phyloP scores from a whole-genome alignment of 139 green algal genomes.

The Volvox reticuliferus region DNA sequence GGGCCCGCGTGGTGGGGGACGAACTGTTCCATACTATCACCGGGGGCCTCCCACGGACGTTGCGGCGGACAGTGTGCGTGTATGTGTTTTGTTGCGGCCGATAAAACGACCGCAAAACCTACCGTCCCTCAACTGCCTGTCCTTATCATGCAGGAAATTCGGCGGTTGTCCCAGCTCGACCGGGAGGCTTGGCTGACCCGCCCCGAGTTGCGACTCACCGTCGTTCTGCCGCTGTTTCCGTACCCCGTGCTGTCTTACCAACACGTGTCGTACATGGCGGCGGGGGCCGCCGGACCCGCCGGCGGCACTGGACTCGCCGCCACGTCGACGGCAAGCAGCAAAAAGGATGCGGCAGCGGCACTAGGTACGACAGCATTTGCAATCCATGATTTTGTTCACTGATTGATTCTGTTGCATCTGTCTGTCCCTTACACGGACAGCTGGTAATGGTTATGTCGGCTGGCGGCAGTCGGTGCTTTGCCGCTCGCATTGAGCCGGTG shows the following conservation, averaged over 20 bases:
- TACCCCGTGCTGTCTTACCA: slow-evolving; percentile 90
- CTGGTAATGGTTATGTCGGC: too few relatives aligned
- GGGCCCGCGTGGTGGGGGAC: too few relatives aligned
- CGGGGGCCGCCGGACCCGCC: background rate
- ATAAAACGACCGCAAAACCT: background rate
- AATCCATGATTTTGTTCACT: too few relatives aligned
- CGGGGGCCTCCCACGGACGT: too few relatives aligned
- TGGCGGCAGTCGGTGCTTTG: too few relatives aligned
- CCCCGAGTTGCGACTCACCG: slow-evolving; percentile 63
- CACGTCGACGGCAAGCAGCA: background rate
- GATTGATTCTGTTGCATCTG: too few relatives aligned
- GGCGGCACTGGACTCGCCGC: background rate
- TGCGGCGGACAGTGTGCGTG: too few relatives aligned
- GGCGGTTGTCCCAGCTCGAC: background rate
- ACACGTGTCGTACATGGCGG: slow-evolving; percentile 15
- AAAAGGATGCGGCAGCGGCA: background rate
- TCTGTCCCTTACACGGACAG: too few relatives aligned
- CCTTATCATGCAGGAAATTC: background rate
- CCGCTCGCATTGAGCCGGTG: too few relatives aligned
- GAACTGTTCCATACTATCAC: too few relatives aligned
- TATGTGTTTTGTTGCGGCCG: too few relatives aligned
- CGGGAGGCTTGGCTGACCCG: slow-evolving; percentile 5
- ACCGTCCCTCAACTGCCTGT: background rate
- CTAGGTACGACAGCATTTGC: too few relatives aligned
- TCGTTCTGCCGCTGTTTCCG: slow-evolving; percentile 88